Conservation (phyloP, 1,284 basidiomycete genomes). For the Stygiomarasmius scandens region DNA sequence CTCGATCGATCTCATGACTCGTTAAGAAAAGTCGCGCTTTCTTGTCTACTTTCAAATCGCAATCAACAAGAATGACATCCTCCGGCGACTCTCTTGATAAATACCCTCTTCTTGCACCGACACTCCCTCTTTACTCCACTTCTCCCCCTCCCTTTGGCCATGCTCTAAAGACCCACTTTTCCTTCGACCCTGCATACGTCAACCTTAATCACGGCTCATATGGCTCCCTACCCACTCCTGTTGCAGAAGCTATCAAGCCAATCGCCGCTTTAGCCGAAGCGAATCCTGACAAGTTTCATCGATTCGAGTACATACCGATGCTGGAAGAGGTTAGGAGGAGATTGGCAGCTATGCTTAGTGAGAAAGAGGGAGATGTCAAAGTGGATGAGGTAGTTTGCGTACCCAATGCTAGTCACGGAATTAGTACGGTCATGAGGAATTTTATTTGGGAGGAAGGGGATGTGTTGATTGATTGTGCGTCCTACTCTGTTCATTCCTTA, state of each 20-base stretch:
- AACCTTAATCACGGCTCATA: constrained; percentile 76
- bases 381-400: constrained; percentile 69
- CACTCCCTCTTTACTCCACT: background rate
- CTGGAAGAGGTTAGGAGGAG: constrained; percentile 48
- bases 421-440: constrained; percentile 70
- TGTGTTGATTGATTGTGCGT: constrained; percentile 47
- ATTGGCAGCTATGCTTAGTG: constrained; percentile 64
- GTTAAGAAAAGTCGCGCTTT: too few relatives aligned
- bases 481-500: background rate
- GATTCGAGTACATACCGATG: constrained; percentile 41
- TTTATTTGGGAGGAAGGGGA: constrained; percentile 52
- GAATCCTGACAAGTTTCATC: constrained; percentile 67
- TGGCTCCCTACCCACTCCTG: constrained; percentile 66
- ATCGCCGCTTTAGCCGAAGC: constrained; percentile 54
- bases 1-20: too few relatives aligned
- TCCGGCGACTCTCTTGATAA: too few relatives aligned
- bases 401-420: constrained; percentile 65
- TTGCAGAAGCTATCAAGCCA: constrained; percentile 51
- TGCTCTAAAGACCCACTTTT: constrained; percentile 9
- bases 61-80: too few relatives aligned
- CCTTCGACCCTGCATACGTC: constrained; percentile 41
- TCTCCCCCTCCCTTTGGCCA: constrained; percentile 10
- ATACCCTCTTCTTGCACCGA: background rate
- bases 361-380: constrained; percentile 29
- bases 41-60: too few relatives aligned